Base-by-base conservation (phyloP, 345 rosid genomes). In the Hypericum androsaemum region DNA sequence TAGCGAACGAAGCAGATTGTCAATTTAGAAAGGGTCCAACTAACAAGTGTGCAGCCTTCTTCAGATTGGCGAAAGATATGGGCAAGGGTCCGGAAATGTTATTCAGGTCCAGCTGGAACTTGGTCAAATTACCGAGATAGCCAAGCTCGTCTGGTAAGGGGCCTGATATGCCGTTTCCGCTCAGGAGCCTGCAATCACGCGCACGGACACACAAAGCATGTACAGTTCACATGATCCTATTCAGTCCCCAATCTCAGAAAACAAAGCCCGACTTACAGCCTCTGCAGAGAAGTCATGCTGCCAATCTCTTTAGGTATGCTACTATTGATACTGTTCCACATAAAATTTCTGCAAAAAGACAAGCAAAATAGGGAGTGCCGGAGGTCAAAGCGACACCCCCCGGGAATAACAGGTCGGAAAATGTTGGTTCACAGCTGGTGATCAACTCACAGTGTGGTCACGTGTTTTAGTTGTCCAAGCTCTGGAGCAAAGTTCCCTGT, bases 91-190 rank as follows among this genome's bases (percentile, higher is more conserved):
- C 81, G 8, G 61, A 56, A 41, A 77, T 60, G 15, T 54, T 12
- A 53, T 77, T 77, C 57, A 56, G 39, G 37, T 77, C 78, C 53
- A 71, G 54, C 54, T 77, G 78, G 54, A 77, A 56, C 36, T 65
- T 57, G 40, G 53, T 2, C 58, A 77, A 65, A 37, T 67, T 70
- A 6, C 72, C 60, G 52, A 77, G 73, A 60, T 62, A 62, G 6
- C 78, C 78, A 12, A 77, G 76, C 57, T 77, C 81, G 22, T 51
- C 71, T 5, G 81, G 66, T 39, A 73, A 67, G 45, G 69, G 6
- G 9, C 81, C 81, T 12, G 76, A 67, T 54, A 77, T 59, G 50
- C 62, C 41, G 64, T 77, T 77, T 43, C 78, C 81, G 59, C 77
- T 77, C 58, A 77, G 52, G 39, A 77, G 63, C 78, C 81, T 77